Evolutionary conservation across 805 yeast species (phyloP).

Genomic region (Kluyveromyces wickerhamii): DNA sequence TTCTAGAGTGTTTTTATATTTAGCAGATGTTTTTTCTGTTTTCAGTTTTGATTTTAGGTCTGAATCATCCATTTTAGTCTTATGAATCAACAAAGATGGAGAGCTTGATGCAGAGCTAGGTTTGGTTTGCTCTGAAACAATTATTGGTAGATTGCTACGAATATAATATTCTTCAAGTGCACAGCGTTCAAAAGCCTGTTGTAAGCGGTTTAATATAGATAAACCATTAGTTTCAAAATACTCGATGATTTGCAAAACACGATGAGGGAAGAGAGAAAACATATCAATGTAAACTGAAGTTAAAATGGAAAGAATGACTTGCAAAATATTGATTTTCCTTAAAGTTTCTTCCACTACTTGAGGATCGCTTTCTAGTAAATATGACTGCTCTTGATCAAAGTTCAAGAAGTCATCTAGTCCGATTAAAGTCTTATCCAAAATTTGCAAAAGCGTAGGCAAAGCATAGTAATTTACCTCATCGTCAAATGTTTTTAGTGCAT

Average conservation of each 20-base stretch:
- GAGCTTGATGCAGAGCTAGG: conserved; percentile 35
- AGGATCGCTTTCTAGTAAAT: conserved; percentile 9
- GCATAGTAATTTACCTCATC: conserved; percentile 46
- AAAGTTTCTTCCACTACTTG: conserved; percentile 13
- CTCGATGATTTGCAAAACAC: conserved; percentile 29
- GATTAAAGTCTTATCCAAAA: conserved; percentile 27
- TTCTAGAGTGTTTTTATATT: conserved; percentile 54
- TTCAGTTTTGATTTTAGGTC: conserved; percentile 16
- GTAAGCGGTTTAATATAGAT: conserved; percentile 34
- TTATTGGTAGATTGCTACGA: conserved; percentile 40
- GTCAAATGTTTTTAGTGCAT: conserved; percentile 49
- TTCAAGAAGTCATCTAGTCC: conserved; percentile 23
- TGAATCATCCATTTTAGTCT: conserved; percentile 29
- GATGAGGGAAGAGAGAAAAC: conserved; percentile 39
- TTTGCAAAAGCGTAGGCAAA: conserved; percentile 30
- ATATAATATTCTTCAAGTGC: conserved; percentile 51
- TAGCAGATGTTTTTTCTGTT: conserved; percentile 44
- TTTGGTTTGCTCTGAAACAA: conserved; percentile 38
- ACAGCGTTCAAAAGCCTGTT: conserved; percentile 41
- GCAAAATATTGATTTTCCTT: conserved; percentile 26
- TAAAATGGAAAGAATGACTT: conserved; percentile 42
- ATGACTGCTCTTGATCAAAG: conserved; percentile 13
- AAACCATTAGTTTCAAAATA: conserved; percentile 32
- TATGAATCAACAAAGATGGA: conserved; percentile 37
- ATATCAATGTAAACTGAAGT: conserved; percentile 51